These are phyloP conservation scores for Tanozyma kutaoensis DNA, from an alignment of 805 yeast species.

Conservation along the genomic window DNA sequence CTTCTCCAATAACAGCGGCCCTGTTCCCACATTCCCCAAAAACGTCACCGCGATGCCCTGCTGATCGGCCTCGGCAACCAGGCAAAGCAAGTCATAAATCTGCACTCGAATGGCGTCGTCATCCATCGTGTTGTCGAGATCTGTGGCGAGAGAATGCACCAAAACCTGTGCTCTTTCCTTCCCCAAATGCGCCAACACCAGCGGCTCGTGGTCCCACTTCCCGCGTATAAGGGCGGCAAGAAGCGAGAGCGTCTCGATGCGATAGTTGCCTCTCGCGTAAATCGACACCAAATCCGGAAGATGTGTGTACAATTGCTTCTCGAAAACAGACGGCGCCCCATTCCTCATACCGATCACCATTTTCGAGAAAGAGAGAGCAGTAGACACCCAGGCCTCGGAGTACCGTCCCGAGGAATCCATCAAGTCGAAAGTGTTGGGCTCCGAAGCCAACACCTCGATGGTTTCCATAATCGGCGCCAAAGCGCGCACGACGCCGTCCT, in stretches of 20 bases:
- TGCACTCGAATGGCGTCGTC: constrained; percentile 38
- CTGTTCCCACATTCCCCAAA: no score
- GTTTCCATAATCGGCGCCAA: constrained; percentile 38
- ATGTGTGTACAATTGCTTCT: constrained; percentile 39
- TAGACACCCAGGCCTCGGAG: constrained; percentile 34
- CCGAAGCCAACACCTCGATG: constrained; percentile 31
- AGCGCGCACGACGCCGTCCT: constrained; percentile 37
- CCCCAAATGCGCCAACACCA: constrained; percentile 73
- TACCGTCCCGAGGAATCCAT: constrained; percentile 32
- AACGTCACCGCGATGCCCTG: constrained; percentile 66
- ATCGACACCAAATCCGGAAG: constrained; percentile 44
- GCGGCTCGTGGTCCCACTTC: constrained; percentile 50
- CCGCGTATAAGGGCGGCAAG: constrained; percentile 45
- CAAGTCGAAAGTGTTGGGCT: constrained; percentile 20
- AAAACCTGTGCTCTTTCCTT: constrained; percentile 45
- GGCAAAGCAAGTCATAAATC: constrained; percentile 50
- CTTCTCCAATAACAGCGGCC: no score
- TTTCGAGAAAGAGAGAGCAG: constrained; percentile 42
- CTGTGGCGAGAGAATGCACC: constrained; percentile 44
- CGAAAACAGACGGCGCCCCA: constrained; percentile 49
- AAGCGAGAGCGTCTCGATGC: constrained; percentile 29
- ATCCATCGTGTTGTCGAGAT: constrained; percentile 44
- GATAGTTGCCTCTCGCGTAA: constrained; percentile 34
- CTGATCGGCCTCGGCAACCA: constrained; percentile 59
- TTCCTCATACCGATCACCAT: constrained; percentile 45